Conservation (phyloP, 208 protist species). For the Strigomonas oncopelti region DNA sequence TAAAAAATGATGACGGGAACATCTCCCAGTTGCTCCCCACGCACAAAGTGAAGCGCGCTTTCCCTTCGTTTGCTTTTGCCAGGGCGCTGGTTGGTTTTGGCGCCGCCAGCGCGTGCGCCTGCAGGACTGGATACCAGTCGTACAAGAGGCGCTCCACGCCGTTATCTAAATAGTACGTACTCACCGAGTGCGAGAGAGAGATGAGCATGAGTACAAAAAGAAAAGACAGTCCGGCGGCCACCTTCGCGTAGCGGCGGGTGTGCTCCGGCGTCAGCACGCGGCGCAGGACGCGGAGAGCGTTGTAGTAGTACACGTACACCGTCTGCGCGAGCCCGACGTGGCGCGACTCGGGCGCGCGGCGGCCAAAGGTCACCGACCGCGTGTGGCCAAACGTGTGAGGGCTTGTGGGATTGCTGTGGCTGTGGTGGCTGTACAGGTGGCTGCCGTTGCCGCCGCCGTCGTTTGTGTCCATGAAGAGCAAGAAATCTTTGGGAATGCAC, state of each 20-base stretch:
- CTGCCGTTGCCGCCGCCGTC: too few relatives aligned
- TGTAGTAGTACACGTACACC: neutral
- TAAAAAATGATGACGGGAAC: slow-evolving; percentile 91
- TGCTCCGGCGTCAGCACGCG: neutral
- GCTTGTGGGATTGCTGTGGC: neutral
- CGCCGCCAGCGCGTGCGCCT: slow-evolving; percentile 19
- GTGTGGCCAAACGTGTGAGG: too few relatives aligned
- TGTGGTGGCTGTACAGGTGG: neutral
- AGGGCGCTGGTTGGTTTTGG: neutral
- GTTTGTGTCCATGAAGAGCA: neutral
- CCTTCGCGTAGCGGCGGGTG: neutral
- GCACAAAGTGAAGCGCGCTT: slow-evolving; percentile 62
- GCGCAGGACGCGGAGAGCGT: neutral
- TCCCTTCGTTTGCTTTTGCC: slow-evolving; percentile 7
- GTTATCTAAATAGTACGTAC: slow-evolving; percentile 69
- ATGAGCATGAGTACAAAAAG: slow-evolving; percentile 48
- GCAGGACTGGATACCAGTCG: slow-evolving; percentile 52
- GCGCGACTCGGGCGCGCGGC: too few relatives aligned
- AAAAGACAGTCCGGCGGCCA: slow-evolving; percentile 21
- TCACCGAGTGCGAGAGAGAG: slow-evolving; percentile 59
- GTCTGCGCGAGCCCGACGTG: neutral
- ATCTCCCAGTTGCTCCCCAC: slow-evolving; percentile 94
- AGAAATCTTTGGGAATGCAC: slow-evolving; percentile 19
- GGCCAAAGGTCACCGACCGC: neutral
- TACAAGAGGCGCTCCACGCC: slow-evolving; percentile 65